Percentiles rank a stretch among this genome's conserved stretches.
Evolutionary conservation across 2,329 filamentous ascomycete species (phyloP).

Genomic region (Aspergillus nomiae): DNA sequence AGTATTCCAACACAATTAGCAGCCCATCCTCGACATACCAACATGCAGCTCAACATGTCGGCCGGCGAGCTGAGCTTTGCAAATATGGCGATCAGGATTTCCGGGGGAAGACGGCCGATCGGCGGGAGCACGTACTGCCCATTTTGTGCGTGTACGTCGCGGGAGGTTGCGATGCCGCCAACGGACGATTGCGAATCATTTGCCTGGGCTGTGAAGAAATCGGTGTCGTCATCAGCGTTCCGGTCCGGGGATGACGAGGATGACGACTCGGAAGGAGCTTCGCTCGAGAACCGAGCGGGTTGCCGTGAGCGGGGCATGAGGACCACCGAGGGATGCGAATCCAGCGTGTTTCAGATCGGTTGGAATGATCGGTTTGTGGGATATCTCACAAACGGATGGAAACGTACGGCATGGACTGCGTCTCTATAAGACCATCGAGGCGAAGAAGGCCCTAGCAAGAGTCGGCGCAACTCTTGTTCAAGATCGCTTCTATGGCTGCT

Average conservation of each 20-base stretch:
- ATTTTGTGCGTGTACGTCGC: conserved; percentile 70
- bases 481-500: neutral
- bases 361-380: conserved; percentile 1
- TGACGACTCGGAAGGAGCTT: conserved; percentile 46
- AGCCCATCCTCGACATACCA: conserved; percentile 93
- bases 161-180: conserved; percentile 74
- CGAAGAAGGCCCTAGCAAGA: conserved; percentile 1
- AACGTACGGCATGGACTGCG: conserved; percentile 15
- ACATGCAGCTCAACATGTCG: conserved; percentile 85
- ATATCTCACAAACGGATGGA: conserved; percentile 11
- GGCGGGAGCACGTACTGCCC: conserved; percentile 51
- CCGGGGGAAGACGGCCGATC: conserved; percentile 82
- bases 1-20: conserved; percentile 88
- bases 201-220: conserved; percentile 78
- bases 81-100: conserved; percentile 93
- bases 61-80: conserved; percentile 73
- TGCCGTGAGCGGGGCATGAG: conserved; percentile 42
- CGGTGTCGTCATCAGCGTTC: conserved; percentile 83
- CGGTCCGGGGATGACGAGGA: conserved; percentile 50
- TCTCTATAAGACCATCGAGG: conserved; percentile 7
- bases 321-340: conserved; percentile 8
- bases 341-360: neutral
- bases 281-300: conserved; percentile 40
- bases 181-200: conserved; percentile 95
- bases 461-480: conserved; percentile 6